A percentile compares a stretch with the other conserved stretches of the same genome.
Conservation (phyloP, 805 yeast genomes). For the Nakazawaea peltata region DNA sequence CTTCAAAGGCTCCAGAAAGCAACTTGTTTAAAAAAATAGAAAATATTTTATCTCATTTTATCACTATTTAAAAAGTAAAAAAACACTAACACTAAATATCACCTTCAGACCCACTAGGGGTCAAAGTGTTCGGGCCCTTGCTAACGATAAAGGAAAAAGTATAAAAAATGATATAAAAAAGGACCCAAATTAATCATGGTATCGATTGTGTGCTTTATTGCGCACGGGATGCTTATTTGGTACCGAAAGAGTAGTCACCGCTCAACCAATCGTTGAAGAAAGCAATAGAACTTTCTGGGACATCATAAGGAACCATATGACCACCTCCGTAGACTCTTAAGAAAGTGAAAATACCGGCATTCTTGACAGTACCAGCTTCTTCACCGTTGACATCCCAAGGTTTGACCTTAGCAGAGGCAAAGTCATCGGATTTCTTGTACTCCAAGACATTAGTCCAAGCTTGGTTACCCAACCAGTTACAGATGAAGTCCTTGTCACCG, state of each 20-base stretch:
- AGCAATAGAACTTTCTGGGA: conserved; percentile 63
- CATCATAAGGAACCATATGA: conserved; percentile 89
- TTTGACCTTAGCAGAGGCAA: conserved; percentile 22
- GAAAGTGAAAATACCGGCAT: conserved; percentile 62
- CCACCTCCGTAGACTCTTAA: conserved; percentile 77
- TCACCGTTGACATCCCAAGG: conserved; percentile 23
- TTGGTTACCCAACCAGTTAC: conserved; percentile 88
- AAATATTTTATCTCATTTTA: too few relatives aligned
- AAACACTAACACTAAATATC: too few relatives aligned
- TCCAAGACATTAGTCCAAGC: conserved; percentile 69
- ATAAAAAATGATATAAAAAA: not conserved
- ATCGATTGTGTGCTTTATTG: too few relatives aligned
- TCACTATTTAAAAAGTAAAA: too few relatives aligned
- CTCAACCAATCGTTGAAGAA: conserved; percentile 72
- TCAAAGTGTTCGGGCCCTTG: too few relatives aligned
- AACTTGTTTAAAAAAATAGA: conserved; percentile 33
- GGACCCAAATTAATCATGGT: not conserved
- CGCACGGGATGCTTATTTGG: too few relatives aligned
- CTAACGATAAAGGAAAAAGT: not conserved
- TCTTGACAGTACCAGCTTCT: conserved; percentile 68
- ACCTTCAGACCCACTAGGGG: too few relatives aligned
- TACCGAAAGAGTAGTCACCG: conserved; percentile 36
- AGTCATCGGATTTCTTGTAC: conserved; percentile 53
- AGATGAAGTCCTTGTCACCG: conserved; percentile 90
- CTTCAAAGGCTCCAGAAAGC: conserved; percentile 66